A percentile compares a stretch with the other conserved stretches of the same genome.
phyloP scores from a whole-genome alignment of 305 asterid species.

The Fraxinus ornus region DNA sequence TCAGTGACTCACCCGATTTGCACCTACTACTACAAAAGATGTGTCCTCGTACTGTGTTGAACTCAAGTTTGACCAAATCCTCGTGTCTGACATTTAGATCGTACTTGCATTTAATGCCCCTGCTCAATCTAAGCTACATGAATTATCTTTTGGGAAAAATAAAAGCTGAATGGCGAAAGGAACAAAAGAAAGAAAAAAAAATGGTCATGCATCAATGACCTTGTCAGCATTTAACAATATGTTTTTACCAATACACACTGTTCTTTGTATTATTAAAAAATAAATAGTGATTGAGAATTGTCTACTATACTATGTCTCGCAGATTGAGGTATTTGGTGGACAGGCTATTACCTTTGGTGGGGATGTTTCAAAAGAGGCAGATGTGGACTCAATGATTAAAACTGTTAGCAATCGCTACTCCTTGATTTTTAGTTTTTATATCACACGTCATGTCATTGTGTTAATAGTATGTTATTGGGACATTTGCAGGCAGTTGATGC shows the following conservation, averaged over 20 bases:
- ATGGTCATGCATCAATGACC: background rate
- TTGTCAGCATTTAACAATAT: background rate
- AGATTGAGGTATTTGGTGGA: constrained; percentile 89
- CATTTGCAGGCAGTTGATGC: constrained; percentile 77
- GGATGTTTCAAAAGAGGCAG: constrained; percentile 93
- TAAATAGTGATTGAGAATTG: background rate
- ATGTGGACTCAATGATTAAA: constrained; percentile 85
- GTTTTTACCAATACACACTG: background rate
- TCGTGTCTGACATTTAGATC: background rate
- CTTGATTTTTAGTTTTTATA: constrained; percentile 17
- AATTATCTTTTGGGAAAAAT: too few species aligned
- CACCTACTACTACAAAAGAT: background rate
- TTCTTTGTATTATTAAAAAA: background rate
- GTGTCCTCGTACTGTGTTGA: background rate
- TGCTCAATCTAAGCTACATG: too few species aligned
- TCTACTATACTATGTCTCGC: constrained; percentile 26
- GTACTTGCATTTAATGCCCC: background rate
- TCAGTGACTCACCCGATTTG: background rate
- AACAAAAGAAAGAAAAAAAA: too few species aligned
- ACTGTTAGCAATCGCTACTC: constrained; percentile 62
- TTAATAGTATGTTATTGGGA: constrained; percentile 30
- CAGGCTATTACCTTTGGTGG: constrained; percentile 90
- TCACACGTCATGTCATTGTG: constrained; percentile 4
- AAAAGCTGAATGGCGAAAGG: too few species aligned
- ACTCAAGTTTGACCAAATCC: background rate